Percentiles rank a stretch among this genome's conserved stretches.
phyloP scores from a whole-genome alignment of 78 protist genomes.

The Dictyostelium discoideum region DNA sequence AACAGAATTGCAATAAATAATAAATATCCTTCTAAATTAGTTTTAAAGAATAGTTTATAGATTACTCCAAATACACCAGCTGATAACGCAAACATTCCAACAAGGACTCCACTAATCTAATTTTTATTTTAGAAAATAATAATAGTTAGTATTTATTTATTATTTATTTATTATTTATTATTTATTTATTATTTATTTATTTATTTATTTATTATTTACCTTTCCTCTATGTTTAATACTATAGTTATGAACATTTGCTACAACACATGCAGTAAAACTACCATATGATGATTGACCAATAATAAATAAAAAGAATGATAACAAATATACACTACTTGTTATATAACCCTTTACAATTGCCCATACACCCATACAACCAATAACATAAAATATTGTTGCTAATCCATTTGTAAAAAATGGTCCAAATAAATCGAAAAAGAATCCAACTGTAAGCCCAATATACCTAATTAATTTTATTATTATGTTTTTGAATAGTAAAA shows the following conservation, averaged over 20 bases:
- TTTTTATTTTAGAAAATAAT: no score
- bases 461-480: not conserved
- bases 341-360: not conserved
- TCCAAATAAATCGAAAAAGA: constrained; percentile 54
- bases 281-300: constrained; percentile 66
- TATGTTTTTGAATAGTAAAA: no score
- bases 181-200: not conserved
- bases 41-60: constrained; percentile 1
- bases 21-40: constrained; percentile 27
- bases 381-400: not conserved
- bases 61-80: constrained; percentile 49
- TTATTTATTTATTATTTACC: not conserved
- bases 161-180: not conserved
- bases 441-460: constrained; percentile 60
- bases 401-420: constrained; percentile 33
- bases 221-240: constrained; percentile 45
- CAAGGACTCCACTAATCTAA: constrained; percentile 25
- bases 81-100: constrained; percentile 48
- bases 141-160: no score
- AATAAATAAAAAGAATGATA: constrained; percentile 43
- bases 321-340: not conserved
- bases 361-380: constrained; percentile 52
- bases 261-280: constrained; percentile 37
- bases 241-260: constrained; percentile 35
- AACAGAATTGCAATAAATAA: constrained; percentile 33